Evolutionary conservation across 2,329 filamentous ascomycete species (phyloP).

Genomic region (Exutisphaerella laricina): DNA sequence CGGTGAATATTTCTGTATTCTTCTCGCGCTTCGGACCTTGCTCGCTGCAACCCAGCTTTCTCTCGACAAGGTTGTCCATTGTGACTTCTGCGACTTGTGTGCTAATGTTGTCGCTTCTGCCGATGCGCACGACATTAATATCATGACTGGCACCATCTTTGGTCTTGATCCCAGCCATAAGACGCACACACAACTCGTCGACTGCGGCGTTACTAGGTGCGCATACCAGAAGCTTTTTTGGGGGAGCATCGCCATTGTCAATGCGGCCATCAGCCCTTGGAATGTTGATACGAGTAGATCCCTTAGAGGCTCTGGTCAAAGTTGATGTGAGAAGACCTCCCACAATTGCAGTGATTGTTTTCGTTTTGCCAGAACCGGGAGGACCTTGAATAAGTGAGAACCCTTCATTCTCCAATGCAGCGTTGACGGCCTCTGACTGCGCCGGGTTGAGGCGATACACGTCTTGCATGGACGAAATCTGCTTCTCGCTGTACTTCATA

Average conservation of each 20-base stretch:
- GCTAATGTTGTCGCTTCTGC: conserved; percentile 89
- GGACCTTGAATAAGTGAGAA: conserved; percentile 96
- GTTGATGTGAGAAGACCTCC: conserved; percentile 69
- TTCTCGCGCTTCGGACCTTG: conserved; percentile 45
- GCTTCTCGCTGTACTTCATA: conserved; percentile 70
- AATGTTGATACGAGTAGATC: conserved; percentile 33
- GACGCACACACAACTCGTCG: conserved; percentile 86
- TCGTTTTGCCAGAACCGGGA: conserved; percentile 87
- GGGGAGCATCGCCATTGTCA: conserved; percentile 32
- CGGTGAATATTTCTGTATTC: conserved; percentile 63
- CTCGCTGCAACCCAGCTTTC: conserved; percentile 50
- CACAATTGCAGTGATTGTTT: conserved; percentile 95
- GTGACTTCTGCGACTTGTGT: conserved; percentile 83
- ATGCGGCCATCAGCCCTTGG: conserved; percentile 28
- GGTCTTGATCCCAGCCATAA: conserved; percentile 82
- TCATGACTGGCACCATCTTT: conserved; percentile 65
- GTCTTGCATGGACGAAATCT: conserved; percentile 60
- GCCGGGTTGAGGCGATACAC: conserved; percentile 83
- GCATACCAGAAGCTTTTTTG: conserved; percentile 89
- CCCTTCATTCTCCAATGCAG: conserved; percentile 89
- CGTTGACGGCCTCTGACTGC: conserved; percentile 86
- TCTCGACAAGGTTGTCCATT: conserved; percentile 82
- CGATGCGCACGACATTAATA: conserved; percentile 82
- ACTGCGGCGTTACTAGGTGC: conserved; percentile 98
- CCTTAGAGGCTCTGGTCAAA: conserved; percentile 42